Base-by-base conservation (phyloP, 1,284 basidiomycete genomes). In the Psilocybe mexicana region DNA sequence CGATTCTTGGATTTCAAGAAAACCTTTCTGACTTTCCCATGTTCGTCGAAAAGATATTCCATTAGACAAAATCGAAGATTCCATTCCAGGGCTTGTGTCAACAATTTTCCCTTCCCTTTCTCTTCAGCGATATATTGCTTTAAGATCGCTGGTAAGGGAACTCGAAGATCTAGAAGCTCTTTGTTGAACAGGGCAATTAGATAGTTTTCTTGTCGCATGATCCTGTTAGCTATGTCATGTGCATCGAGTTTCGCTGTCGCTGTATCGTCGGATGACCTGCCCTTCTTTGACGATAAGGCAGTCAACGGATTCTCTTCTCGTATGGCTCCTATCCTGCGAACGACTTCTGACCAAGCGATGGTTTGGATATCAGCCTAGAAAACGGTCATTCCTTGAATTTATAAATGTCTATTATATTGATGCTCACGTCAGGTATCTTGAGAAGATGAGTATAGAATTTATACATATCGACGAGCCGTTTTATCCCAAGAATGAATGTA, bases 131-230 rank as follows among this genome's bases (percentile, higher is more conserved):
- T 70, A 44, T 87, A 79, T 7, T 74, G 76, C 61, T 82, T 79
- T 46, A 90, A 63, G 11, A 76, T 58, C 6, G 69, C 71, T 0
- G 93, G 93, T 18, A 95, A 66, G 0, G 96, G 96, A 1, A 92
- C 83, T 5, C 88, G 86, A 11, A 98, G 81, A 72, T 99, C 92
- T 46, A 99, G 79, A 2, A 98, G 74, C 65, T 97, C 94, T 69
- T 98, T 98, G 78, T 98, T 98, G 76, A 99, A 98, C 12, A 99
- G 75, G 0, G 96, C 96, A 59, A 98, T 97, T 51, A 99, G 82
- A 72, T 98, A 99, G 75, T 99, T 99, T 72, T 98, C 95, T 72
- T 97, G 93, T 18, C 96, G 85, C 85, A 99, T 87, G 68, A 99
- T 97, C 48, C 97, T 90, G 70, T 96, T 96, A 4, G 94, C 94